Evolutionary conservation across 163 green algal genomes (phyloP), one percentile per base, ranked within the genome.

Genomic region (Chloroidium sp.): DNA sequence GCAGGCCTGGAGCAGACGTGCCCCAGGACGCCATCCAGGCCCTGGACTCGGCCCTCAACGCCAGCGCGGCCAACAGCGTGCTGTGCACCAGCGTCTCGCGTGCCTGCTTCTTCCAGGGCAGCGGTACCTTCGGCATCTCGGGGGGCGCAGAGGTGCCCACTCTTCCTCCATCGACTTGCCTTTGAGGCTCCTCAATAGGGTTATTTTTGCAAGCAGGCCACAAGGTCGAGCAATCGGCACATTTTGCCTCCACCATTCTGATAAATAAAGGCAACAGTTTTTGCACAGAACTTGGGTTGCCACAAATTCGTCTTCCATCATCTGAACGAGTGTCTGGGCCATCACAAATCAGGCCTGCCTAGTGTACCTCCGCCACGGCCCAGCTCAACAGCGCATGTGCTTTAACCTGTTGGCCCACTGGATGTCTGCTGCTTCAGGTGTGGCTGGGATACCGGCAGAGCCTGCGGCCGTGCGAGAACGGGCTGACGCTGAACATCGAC

Each of bases 401-500:
- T 36, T 36, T 36, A 36, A 36, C 36, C 36, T 81, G 80, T 36
- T 36, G 36, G 36, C 36, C 36, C 36, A 36, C 36, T 36, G 36
- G 36, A 36, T 36, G 12, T 79, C 3, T 69, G 8, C 36, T n/a
- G 36, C 68, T 62, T 3, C 83, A 90, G 86, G 84, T 87, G 75
- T 92, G 85, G 85, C 78, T 89, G 75, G 88, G 88, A 59, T 92
- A 92, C 83, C 82, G 88, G 77, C 88, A 92, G 77, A 82, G 61
- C 59, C 75, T 92, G 83, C 80, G 85, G 0, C 85, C 83, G 1
- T 85, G 79, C 62, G 80, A 90, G 81, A 80, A 72, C 0, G 88
- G 88, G 1, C 84, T 93, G 57, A 86, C 87, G 6, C 78, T 93
- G 1, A 91, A 91, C 74, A 79, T 92, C 60, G 88, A 92, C 83